phyloP scores from a whole-genome alignment of 2,329 filamentous ascomycete species.

The Myotisia sp. region DNA sequence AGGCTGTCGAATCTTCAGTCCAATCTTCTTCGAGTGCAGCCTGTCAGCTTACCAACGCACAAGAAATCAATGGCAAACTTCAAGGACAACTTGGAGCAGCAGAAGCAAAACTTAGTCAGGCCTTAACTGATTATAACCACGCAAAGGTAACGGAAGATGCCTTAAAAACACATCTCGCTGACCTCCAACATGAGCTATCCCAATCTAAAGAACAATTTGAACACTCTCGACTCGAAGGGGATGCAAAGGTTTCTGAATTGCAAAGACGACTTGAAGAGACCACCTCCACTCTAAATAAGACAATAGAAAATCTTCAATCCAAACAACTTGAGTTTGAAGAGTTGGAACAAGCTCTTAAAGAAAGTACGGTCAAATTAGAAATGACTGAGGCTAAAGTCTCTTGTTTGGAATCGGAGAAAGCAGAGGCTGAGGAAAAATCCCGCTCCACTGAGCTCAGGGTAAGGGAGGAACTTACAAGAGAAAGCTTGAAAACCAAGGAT shows the following conservation, averaged over 20 bases:
- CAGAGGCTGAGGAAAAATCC: slow-evolving; percentile 14
- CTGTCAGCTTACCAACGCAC: no score
- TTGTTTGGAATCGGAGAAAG: slow-evolving; percentile 15
- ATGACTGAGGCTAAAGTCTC: slow-evolving; percentile 12
- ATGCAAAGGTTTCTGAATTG: slow-evolving; percentile 17
- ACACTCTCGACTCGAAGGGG: no score
- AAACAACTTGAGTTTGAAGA: slow-evolving; percentile 14
- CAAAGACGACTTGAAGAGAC: slow-evolving; percentile 16
- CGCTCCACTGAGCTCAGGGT: slow-evolving; percentile 16
- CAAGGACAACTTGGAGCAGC: no score
- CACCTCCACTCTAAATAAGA: slow-evolving; percentile 11
- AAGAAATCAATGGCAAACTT: no score
- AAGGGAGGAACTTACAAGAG: slow-evolving; percentile 21
- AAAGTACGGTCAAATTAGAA: slow-evolving; percentile 12
- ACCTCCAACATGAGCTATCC: no score
- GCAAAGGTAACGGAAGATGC: no score
- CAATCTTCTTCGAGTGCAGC: no score
- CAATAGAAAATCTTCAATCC: slow-evolving; percentile 10
- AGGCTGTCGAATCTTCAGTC: no score
- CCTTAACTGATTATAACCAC: no score
- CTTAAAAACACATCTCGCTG: no score
- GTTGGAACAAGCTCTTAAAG: slow-evolving; percentile 13
- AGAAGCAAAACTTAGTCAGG: no score
- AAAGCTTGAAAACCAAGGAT: slow-evolving; percentile 18
- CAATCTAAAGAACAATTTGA: no score